Conservation (phyloP, 352 stramenopile species). For the Phytophthora sp. region DNA sequence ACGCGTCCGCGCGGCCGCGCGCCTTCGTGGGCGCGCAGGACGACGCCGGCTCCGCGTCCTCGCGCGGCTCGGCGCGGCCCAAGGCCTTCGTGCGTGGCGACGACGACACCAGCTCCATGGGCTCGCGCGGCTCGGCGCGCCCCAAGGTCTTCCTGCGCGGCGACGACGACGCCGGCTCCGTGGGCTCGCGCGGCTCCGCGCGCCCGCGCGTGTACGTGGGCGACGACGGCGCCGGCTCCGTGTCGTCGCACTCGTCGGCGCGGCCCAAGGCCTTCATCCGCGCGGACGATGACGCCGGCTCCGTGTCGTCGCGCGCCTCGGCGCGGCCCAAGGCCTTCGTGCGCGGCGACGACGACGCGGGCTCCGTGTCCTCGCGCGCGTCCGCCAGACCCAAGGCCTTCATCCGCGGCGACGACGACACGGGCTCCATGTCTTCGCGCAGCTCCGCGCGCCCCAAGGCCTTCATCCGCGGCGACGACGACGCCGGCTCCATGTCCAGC, state of each 20-base stretch:
- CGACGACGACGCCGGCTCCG: constrained; percentile 36
- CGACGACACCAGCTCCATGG: constrained; percentile 40
- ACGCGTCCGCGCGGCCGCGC: constrained; percentile 22
- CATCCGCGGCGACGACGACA: constrained; percentile 37
- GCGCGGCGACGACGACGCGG: constrained; percentile 37
- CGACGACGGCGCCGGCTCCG: constrained; percentile 28
- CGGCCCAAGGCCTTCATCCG: constrained; percentile 37
- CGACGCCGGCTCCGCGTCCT: constrained; percentile 30
- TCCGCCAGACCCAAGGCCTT: constrained; percentile 36
- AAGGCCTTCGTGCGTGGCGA: constrained; percentile 34
- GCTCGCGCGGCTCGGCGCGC: constrained; percentile 24
- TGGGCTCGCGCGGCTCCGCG: constrained; percentile 32
- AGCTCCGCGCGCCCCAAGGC: constrained; percentile 29
- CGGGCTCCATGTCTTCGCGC: constrained; percentile 31
- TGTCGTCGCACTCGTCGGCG: constrained; percentile 21
- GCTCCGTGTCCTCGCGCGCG: constrained; percentile 28
- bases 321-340: constrained; percentile 36
- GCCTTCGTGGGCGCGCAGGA: constrained; percentile 37
- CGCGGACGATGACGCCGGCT: constrained; percentile 36
- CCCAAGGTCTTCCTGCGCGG: constrained; percentile 25
- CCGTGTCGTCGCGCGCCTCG: constrained; percentile 24
- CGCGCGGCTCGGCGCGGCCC: constrained; percentile 30
- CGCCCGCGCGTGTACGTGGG: constrained; percentile 23
- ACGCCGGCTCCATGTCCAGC: constrained; percentile 38
- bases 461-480: constrained; percentile 27